A percentile compares a stretch with the other conserved stretches of the same genome.
Conservation (phyloP, 805 yeast genomes). For the Metschnikowia drakensbergensis region DNA sequence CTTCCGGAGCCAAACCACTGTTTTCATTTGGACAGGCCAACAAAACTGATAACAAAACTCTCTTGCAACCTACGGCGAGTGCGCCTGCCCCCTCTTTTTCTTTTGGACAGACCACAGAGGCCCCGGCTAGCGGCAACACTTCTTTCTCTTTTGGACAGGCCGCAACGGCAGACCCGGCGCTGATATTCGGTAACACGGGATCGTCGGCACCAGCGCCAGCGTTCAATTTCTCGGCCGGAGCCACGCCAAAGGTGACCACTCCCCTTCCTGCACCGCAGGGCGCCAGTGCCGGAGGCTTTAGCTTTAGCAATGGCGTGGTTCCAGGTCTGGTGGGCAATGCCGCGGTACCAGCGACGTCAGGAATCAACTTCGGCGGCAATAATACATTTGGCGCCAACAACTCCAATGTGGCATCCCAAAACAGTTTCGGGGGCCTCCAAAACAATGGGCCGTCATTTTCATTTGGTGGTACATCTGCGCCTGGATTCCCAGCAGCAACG, state of each 20-base stretch:
- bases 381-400: slow-evolving; percentile 2
- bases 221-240: slow-evolving; percentile 12
- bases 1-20: slow-evolving; percentile 8
- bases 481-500: background rate
- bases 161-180: slow-evolving; percentile 31
- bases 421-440: background rate
- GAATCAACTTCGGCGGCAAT: slow-evolving; percentile 3
- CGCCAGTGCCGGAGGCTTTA: slow-evolving; percentile 10
- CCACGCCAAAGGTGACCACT: slow-evolving; percentile 1
- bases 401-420: background rate
- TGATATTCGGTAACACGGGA: slow-evolving; percentile 24
- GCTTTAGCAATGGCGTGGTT: slow-evolving; percentile 10
- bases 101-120: slow-evolving; percentile 8
- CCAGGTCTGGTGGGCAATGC: slow-evolving; percentile 11
- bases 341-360: slow-evolving; percentile 11
- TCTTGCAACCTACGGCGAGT: background rate
- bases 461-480: slow-evolving; percentile 8
- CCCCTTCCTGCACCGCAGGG: slow-evolving; percentile 6
- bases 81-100: slow-evolving; percentile 13
- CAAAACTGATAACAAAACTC: background rate
- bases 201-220: slow-evolving; percentile 14
- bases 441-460: background rate
- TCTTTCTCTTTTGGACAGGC: slow-evolving; percentile 18
- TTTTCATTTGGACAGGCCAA: slow-evolving; percentile 19
- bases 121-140: slow-evolving; percentile 4